These are phyloP conservation scores for Colletotrichum gigasporum DNA, from an alignment of 2,329 filamentous ascomycete species.

Conservation along the genomic window DNA sequence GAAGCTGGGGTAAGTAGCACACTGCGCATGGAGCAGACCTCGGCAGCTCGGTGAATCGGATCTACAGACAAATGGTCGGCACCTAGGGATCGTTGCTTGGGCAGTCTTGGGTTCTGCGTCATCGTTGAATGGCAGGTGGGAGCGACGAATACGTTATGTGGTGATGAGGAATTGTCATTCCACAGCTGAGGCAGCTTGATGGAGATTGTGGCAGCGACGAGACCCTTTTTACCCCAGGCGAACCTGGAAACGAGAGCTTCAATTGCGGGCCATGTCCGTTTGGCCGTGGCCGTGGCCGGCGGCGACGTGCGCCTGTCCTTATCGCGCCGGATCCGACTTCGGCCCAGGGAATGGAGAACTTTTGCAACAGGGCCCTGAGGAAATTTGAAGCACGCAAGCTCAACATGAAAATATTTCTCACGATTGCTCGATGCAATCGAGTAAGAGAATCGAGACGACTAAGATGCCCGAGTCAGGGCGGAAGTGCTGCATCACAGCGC, in stretches of 20 bases:
- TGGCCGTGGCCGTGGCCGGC: constrained; percentile 17
- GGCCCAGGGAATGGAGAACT: background rate
- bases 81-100: background rate
- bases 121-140: background rate
- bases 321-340: constrained; percentile 24
- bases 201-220: background rate
- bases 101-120: background rate
- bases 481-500: background rate
- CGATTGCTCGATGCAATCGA: constrained; percentile 12
- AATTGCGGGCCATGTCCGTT: background rate
- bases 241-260: background rate
- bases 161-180: too few relatives aligned
- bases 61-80: too few relatives aligned
- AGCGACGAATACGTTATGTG: background rate
- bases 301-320: constrained; percentile 18
- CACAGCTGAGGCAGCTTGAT: background rate
- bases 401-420: background rate
- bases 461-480: background rate
- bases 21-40: constrained; percentile 12
- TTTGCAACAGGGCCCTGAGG: background rate
- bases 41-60: constrained; percentile 28
- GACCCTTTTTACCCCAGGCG: background rate
- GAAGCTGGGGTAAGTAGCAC: constrained; percentile 13
- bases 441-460: background rate
- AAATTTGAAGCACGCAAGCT: background rate